Base-by-base conservation (phyloP, 176 grass and related monocot species). In the Saccharum spontaneum region DNA sequence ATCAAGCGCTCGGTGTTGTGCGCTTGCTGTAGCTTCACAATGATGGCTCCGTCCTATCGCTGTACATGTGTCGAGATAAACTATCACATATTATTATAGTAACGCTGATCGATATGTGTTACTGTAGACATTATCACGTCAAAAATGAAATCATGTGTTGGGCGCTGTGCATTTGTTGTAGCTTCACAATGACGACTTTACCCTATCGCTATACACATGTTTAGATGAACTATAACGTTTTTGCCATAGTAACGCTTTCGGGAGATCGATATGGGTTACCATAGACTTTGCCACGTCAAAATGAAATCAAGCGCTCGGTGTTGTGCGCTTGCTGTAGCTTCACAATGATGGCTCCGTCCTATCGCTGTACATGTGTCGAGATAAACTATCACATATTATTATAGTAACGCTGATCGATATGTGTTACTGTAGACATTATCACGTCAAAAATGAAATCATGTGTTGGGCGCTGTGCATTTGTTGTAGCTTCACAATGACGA, bases 1-100 rank as follows among this genome's bases (percentile, higher is more conserved):
- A 22, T 69, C 36, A 39, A 0, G 3, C 11, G 36, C 9, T 11
- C 0, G 0, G 11, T 3, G 22, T 1, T 41, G 0, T 43, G 4
- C 0, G n/a, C 43, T 71, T 43, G 4, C 6, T 6, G 20, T 68
- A 20, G 7, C 33, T 68, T 38, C 37, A 38, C 37, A 38, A 38
- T 7, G 37, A 38, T 1, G 37, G 1, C 37, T 41, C 10, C 6
- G 8, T 10, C 8, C 40, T 41, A 41, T 52, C 15, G 12, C 5
- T 6, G 1, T 52, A 4, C 48, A 52, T 52, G 48, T 52, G 13
- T 52, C 1, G 0, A 52, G 5, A 8, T 55, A 6, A 20, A 8
- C 49, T 55, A 55, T 1, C 52, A 55, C 0, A 4, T 55, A 22
- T 55, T 55, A 6, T 20, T 7, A 20, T 54, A 20, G 50, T 20